Evolutionary conservation across 306 rosid genomes (phyloP), one percentile per base, ranked within the genome.

Genomic region (Acacia crassicarpa): DNA sequence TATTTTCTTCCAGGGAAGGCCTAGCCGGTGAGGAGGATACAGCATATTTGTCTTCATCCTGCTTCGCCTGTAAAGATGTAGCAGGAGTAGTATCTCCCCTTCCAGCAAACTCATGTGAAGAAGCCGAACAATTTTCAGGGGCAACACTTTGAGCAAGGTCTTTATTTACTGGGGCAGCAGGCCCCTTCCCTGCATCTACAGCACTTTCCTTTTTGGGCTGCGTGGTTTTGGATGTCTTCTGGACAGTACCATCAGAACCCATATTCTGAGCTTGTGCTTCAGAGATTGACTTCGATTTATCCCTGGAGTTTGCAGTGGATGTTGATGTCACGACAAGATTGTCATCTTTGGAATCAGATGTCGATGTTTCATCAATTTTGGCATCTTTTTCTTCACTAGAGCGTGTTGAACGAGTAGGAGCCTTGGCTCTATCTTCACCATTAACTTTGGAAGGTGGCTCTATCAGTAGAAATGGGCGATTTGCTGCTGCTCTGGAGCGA

Each of bases 381-480:
- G 81, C 84, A 75, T 91, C 92, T 41, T 92, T 91, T 78, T 93
- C 98, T 63, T 89, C 98, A 73, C 81, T 90, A 46, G 84, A 74
- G 27, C 51, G 88, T 33, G 80, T 67, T 43, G 94, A 78, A 79
- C 88, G 91, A 54, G 86, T 80, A 61, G 96, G 84, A 67, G 93
- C 78, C 85, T 89, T 95, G 48, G 35, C 75, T 87, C 88, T 93
- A 67, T 95, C 99, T 30, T 93, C 96, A 17, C 98, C 87, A 51
- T 89, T 93, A 76, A 93, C 87, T 88, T 90, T 91, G 59, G 91
- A 91, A 9, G 91, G 84, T 65, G 98, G 92, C 81, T 96, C 98
- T 27, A 93, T 92, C 54, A 96, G 92, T 46, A 93, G 82, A 83
- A 85, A 83, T 6, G 93, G 94, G 58, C 90, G 94, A 83, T 85